Conservation (phyloP, 257 asterid genomes). For the Solanum stenotomum region DNA sequence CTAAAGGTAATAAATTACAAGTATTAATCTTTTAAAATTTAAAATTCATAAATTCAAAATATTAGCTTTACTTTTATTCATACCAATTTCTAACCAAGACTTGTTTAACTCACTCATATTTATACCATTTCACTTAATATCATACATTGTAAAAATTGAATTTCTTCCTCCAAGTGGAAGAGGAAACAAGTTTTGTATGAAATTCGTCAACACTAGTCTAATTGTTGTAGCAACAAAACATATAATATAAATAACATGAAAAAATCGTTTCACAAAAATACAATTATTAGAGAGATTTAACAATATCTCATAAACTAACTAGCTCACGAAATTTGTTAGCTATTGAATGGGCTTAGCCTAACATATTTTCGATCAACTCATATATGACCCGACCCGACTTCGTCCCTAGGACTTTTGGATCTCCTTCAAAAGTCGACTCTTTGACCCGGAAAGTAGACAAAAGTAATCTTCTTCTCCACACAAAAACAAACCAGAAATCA, state of each 20-base stretch:
- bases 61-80: too few relatives aligned
- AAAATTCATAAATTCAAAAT: too few relatives aligned
- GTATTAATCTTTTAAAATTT: too few relatives aligned
- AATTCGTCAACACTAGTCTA: not conserved
- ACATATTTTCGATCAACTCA: not conserved
- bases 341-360: too few relatives aligned
- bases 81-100: accelerated
- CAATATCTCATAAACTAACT: accelerated
- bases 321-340: not conserved
- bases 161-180: not conserved
- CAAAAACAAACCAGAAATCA: not conserved
- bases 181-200: not conserved
- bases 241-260: too few relatives aligned
- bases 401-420: not conserved
- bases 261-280: too few relatives aligned
- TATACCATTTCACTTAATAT: too few relatives aligned
- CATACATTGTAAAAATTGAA: too few relatives aligned
- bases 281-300: too few relatives aligned
- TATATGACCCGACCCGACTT: not conserved
- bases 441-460: not conserved
- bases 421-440: not conserved
- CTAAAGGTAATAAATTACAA: too few relatives aligned
- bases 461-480: not conserved
- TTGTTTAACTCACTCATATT: too few relatives aligned
- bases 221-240: too few relatives aligned